Evolutionary conservation across 306 rosid species (phyloP), one percentile per base, ranked within the genome.

Genomic region (Ammopiptanthus mongolicus): DNA sequence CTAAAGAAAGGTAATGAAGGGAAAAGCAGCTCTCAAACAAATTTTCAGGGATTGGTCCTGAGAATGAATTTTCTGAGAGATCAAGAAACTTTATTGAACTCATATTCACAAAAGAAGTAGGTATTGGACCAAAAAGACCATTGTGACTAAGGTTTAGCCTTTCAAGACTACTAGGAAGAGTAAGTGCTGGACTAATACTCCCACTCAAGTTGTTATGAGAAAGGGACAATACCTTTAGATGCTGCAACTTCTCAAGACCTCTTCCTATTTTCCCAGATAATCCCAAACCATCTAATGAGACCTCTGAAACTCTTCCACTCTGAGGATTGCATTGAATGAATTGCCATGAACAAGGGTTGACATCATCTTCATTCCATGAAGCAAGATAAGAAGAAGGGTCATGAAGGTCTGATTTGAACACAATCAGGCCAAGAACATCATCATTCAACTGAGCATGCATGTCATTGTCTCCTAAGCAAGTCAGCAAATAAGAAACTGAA

Each of bases 351-450:
- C 98, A 95, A 2, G 97, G 89, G 31, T 75, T 86, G 0, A 48
- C 85, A 59, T 91, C 91, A 18, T 95, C 98, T 76, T 95, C 98
- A 53, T 88, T 90, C 98, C 98, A 95, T 2, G 93, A 90, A 12
- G 87, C 47, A 10, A 95, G 98, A 37, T 75, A 44, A 0, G 86
- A 80, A 64, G 87, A 86, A 58, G 96, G 97, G 81, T 95, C 98
- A 3, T 80, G 62, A 44, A 95, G 83, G 83, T 84, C 93, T 6
- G 96, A 91, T 80, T 95, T 95, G 70, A 95, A 91, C 65, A 95
- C 92, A 8, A 95, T 88, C 61, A 95, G 79, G 22, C 98, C 98
- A 75, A 95, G 83, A 28, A 95, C 88, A 71, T 95, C 98, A 80
- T 85, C 92, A 79, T 95, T 95, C 69, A 91, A 73, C 51, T 84